A percentile compares a stretch with the other conserved stretches of the same genome.
Conservation (phyloP, 2,329 filamentous ascomycete species). For the Ophiostoma sp. region DNA sequence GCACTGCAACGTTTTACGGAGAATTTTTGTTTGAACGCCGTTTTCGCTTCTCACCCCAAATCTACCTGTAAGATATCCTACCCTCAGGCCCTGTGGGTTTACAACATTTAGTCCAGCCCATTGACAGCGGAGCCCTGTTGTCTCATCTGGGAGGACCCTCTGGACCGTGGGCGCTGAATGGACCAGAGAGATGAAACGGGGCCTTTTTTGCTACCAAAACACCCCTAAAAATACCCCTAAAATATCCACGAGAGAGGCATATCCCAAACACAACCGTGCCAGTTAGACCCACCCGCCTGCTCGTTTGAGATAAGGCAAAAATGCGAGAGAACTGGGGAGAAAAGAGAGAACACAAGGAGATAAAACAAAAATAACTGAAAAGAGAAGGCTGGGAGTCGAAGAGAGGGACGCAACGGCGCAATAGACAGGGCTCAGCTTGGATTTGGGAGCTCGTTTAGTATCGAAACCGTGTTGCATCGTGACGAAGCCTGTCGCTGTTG, state of each 20-base stretch:
- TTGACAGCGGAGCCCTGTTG: constrained; percentile 20
- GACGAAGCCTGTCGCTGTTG: not conserved
- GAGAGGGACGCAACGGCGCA: not conserved
- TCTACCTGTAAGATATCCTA: not conserved
- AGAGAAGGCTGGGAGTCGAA: not conserved
- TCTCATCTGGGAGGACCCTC: constrained; percentile 18
- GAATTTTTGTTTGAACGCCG: constrained; percentile 6
- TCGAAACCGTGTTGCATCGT: not conserved
- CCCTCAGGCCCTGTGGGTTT: not conserved
- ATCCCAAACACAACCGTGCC: constrained; percentile 29
- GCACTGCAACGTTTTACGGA: not conserved
- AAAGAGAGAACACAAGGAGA: not conserved
- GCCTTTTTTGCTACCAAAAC: constrained; percentile 18
- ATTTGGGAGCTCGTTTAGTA: not conserved
- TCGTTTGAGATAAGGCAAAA: constrained; percentile 26
- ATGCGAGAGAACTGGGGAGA: not conserved
- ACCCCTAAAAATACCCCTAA: not conserved
- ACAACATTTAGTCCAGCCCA: not conserved
- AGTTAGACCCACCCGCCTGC: constrained; percentile 23
- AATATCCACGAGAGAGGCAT: constrained; percentile 18
- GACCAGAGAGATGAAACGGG: constrained; percentile 21
- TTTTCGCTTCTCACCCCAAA: constrained; percentile 10
- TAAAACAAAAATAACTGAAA: not conserved
- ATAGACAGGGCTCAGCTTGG: not conserved
- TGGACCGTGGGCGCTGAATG: constrained; percentile 15